Base-by-base conservation (phyloP, 140 eudicot genomes). In the Ambrosia hybrid region DNA sequence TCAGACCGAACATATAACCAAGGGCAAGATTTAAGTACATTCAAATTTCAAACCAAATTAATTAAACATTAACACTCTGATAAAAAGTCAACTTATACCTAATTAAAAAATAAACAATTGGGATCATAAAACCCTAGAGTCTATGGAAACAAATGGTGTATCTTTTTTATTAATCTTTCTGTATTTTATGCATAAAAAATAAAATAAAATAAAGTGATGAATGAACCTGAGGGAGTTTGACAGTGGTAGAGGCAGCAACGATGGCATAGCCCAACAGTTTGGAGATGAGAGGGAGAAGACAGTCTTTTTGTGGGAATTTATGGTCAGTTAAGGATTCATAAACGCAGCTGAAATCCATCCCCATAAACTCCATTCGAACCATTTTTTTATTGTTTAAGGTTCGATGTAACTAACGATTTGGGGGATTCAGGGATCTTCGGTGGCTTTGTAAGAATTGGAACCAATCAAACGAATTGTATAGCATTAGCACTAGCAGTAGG, bases 201-300 rank as follows among this genome's bases (percentile, higher is more conserved):
- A n/a, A n/a, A 21, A 21, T 21, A 21, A 30, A 30, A 30, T 30
- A 30, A 30, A 30, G 34, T 30, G 2, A 30, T 30, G 33, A 30
- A 21, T 4, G 6, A 36, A 92, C 97, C 96, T 94, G 99, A 48
- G 99, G 99, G 57, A 94, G 59, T 77, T 94, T 94, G 57, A 94
- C 99, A 67, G 91, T 90, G 83, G 99, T 94, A 53, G 99, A 94
- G 57, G 97, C 99, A 37, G 96, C 95, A 6, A 94, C 97, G 74
- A 94, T 88, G 76, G 83, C 83, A 84, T 94, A 94, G 45, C 99
- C 99, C 67, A 94, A 83, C 49, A 90, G 89, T 84, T 90, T 94
- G 10, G 99, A 94, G 49, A 94, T 90, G 10, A 94, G 73, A 2
- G 99, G 96, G 61, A 94, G 99, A 77, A 94, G 62, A 55, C 99